A percentile compares a stretch with the other conserved stretches of the same genome.
These are phyloP conservation scores for Nakazawaea anatomiae DNA, from an alignment of 805 yeast species.

Conservation along the genomic window DNA sequence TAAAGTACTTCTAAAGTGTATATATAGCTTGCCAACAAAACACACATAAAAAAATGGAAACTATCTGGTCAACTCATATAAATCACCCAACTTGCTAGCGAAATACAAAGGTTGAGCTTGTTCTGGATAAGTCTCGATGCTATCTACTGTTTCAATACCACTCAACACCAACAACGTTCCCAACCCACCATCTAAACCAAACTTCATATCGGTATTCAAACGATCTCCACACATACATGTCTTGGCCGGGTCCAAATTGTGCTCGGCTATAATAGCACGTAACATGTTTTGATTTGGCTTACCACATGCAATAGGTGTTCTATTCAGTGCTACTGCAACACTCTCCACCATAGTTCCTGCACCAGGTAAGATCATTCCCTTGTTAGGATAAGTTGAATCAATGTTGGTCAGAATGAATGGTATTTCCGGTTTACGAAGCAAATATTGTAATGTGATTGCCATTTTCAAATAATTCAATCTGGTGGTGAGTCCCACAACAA, in stretches of 20 bases:
- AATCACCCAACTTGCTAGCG: slow-evolving; percentile 70
- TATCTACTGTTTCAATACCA: slow-evolving; percentile 80
- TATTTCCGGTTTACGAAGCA: slow-evolving; percentile 51
- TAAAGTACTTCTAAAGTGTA: slow-evolving; percentile 4
- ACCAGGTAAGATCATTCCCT: slow-evolving; percentile 84
- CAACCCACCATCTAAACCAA: slow-evolving; percentile 83
- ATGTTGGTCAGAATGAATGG: slow-evolving; percentile 89
- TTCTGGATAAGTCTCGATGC: slow-evolving; percentile 36
- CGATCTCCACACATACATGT: slow-evolving; percentile 96
- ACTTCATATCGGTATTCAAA: slow-evolving; percentile 89
- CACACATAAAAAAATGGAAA: no score
- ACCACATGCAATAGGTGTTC: slow-evolving; percentile 87
- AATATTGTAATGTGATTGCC: slow-evolving; percentile 76
- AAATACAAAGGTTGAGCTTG: slow-evolving; percentile 56
- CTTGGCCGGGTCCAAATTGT: slow-evolving; percentile 45
- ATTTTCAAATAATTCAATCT: slow-evolving; percentile 76
- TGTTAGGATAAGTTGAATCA: slow-evolving; percentile 90
- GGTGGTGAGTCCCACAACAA: slow-evolving; percentile 80
- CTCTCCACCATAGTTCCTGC: slow-evolving; percentile 90
- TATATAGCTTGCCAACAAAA: neutral
- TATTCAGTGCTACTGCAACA: slow-evolving; percentile 67
- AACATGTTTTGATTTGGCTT: slow-evolving; percentile 89
- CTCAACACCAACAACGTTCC: slow-evolving; percentile 84
- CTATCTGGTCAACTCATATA: slow-evolving; percentile 42
- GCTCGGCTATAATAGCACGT: slow-evolving; percentile 74